phyloP scores from a whole-genome alignment of 2,329 filamentous ascomycete species.

The Fragosphaeria purpurea region DNA sequence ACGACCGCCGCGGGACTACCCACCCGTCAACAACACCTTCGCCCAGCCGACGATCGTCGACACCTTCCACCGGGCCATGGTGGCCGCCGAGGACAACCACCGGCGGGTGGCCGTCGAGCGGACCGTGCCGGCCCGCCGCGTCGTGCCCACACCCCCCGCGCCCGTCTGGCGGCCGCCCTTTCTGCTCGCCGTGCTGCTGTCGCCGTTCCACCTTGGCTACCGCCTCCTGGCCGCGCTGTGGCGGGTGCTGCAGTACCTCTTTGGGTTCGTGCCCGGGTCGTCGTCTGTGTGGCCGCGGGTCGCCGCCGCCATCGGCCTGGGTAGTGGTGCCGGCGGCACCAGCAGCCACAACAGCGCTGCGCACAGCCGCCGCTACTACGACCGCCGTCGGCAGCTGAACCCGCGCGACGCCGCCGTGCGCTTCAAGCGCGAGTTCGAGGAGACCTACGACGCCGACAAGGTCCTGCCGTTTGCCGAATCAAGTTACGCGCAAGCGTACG shows the following conservation, averaged over 20 bases:
- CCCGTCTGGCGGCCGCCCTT: slow-evolving; percentile 58
- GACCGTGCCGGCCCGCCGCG: slow-evolving; percentile 65
- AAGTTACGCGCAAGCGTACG: slow-evolving; percentile 84
- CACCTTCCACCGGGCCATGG: not conserved
- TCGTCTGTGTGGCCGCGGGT: slow-evolving; percentile 35
- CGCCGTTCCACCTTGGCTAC: slow-evolving; percentile 73
- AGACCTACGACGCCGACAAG: slow-evolving; percentile 65
- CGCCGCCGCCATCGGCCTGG: slow-evolving; percentile 36
- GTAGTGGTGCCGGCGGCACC: slow-evolving; percentile 39
- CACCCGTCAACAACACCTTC: slow-evolving; percentile 34
- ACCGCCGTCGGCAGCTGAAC: slow-evolving; percentile 57
- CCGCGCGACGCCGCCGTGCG: slow-evolving; percentile 80
- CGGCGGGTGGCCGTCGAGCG: slow-evolving; percentile 15
- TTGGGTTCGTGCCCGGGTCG: slow-evolving; percentile 68
- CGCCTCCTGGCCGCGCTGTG: slow-evolving; percentile 59
- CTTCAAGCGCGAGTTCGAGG: slow-evolving; percentile 88
- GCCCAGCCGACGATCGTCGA: slow-evolving; percentile 11
- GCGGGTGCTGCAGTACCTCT: slow-evolving; percentile 63
- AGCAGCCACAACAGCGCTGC: slow-evolving; percentile 23
- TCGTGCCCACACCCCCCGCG: slow-evolving; percentile 67
- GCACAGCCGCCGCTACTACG: slow-evolving; percentile 31
- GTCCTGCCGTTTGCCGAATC: slow-evolving; percentile 72
- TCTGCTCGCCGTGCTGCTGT: slow-evolving; percentile 65
- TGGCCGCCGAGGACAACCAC: not conserved
- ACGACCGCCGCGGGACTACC: slow-evolving; percentile 44